Evolutionary conservation across 306 rosid species (phyloP).

Genomic region (Citrullus colocynthis): DNA sequence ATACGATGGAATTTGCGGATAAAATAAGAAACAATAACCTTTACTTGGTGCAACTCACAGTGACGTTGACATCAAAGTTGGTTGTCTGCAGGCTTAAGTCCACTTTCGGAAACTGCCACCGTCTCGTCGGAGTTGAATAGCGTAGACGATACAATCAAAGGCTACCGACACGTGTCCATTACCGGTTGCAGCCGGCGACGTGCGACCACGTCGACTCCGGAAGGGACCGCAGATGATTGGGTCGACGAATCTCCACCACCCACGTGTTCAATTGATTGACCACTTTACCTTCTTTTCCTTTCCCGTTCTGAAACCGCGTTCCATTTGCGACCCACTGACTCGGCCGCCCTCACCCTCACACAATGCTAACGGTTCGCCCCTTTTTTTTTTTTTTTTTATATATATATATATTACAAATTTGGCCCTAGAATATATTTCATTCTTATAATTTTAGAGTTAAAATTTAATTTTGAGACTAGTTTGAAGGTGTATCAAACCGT

Average conservation of each 20-base stretch:
- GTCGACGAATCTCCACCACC: not conserved
- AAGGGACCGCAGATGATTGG: not conserved
- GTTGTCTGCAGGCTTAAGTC: not conserved
- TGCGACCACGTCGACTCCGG: slow-evolving; percentile 1
- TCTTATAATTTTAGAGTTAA: no score
- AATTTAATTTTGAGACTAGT: no score
- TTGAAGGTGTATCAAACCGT: no score
- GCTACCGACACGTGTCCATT: not conserved
- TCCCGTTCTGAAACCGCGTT: not conserved
- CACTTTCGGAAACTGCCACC: not conserved
- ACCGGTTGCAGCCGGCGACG: not conserved
- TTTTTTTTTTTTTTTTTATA: not conserved
- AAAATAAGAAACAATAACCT: not conserved
- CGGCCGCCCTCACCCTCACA: not conserved
- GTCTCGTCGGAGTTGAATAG: not conserved
- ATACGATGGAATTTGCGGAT: not conserved
- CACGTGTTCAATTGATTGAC: not conserved
- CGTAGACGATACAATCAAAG: not conserved
- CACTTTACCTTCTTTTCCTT: not conserved
- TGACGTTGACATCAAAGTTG: not conserved
- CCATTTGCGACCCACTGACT: not conserved
- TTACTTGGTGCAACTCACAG: not conserved
- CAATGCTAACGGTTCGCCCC: not conserved
- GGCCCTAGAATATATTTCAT: no score
- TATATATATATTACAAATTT: no score